Percentiles rank a stretch among this genome's conserved stretches.
phyloP scores from a whole-genome alignment of 2,329 filamentous ascomycete genomes.

The Leptographium galeiforme region DNA sequence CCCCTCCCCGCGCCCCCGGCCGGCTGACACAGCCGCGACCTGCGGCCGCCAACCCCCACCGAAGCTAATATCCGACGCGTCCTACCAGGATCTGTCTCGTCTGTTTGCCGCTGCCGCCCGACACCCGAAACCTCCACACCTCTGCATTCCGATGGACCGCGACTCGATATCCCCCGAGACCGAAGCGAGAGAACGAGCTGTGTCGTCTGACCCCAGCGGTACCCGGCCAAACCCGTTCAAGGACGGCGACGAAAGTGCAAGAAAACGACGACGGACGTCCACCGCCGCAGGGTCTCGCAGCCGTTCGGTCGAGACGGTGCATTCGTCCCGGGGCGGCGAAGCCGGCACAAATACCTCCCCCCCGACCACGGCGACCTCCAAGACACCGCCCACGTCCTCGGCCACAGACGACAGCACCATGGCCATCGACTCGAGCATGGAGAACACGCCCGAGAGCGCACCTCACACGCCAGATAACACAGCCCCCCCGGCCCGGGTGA shows the following conservation, averaged over 20 bases:
- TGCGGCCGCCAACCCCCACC: not conserved
- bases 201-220: slow-evolving; percentile 49
- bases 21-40: no score
- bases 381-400: slow-evolving; percentile 5
- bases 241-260: slow-evolving; percentile 35
- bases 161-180: slow-evolving; percentile 26
- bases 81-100: not conserved
- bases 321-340: slow-evolving; percentile 15
- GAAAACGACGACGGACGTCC: slow-evolving; percentile 51
- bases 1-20: no score
- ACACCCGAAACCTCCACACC: not conserved
- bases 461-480: not conserved
- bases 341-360: not conserved
- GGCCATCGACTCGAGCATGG: slow-evolving; percentile 25
- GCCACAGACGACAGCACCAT: slow-evolving; percentile 22
- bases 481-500: slow-evolving; percentile 23
- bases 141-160: slow-evolving; percentile 37
- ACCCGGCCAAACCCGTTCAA: slow-evolving; percentile 52
- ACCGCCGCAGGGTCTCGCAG: slow-evolving; percentile 37
- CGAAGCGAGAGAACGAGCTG: slow-evolving; percentile 43
- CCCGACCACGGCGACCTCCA: not conserved
- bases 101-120: not conserved
- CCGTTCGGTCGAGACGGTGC: slow-evolving; percentile 32
- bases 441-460: slow-evolving; percentile 28
- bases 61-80: not conserved